A percentile compares a stretch with the other conserved stretches of the same genome.
phyloP scores from a whole-genome alignment of 1,284 basidiomycete genomes.

The Apiotrichum porosum region DNA sequence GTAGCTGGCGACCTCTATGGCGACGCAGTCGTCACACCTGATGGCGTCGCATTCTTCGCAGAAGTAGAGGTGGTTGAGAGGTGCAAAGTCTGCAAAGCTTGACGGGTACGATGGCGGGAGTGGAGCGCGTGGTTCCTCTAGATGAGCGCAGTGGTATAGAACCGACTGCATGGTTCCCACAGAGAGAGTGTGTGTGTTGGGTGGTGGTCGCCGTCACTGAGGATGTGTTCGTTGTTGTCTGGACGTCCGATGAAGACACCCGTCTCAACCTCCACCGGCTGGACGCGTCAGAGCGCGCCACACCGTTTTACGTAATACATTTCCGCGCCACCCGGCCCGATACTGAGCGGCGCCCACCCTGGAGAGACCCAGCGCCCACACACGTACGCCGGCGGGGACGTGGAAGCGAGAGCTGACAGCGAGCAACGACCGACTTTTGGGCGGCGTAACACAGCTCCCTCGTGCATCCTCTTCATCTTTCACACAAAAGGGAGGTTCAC shows the following conservation, averaged over 20 bases:
- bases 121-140: slow-evolving; percentile 48
- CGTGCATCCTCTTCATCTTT: too few species aligned
- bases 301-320: too few species aligned
- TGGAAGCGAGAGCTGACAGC: too few species aligned
- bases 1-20: slow-evolving; percentile 88
- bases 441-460: too few species aligned
- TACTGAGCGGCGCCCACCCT: too few species aligned
- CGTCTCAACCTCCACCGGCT: neutral
- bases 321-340: too few species aligned
- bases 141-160: slow-evolving; percentile 49
- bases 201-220: neutral
- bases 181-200: too few species aligned
- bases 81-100: slow-evolving; percentile 70
- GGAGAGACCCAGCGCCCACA: too few species aligned
- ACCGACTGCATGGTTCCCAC: slow-evolving; percentile 7
- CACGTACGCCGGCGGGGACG: too few species aligned
- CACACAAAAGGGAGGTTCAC: too few species aligned
- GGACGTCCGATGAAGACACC: neutral
- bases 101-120: slow-evolving; percentile 65
- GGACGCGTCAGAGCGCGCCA: too few species aligned
- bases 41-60: slow-evolving; percentile 98
- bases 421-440: too few species aligned
- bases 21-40: slow-evolving; percentile 85
- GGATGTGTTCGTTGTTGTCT: neutral
- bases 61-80: slow-evolving; percentile 82